Evolutionary conservation across 257 asterid genomes (phyloP).

Genomic region (Linaria vulgaris): DNA sequence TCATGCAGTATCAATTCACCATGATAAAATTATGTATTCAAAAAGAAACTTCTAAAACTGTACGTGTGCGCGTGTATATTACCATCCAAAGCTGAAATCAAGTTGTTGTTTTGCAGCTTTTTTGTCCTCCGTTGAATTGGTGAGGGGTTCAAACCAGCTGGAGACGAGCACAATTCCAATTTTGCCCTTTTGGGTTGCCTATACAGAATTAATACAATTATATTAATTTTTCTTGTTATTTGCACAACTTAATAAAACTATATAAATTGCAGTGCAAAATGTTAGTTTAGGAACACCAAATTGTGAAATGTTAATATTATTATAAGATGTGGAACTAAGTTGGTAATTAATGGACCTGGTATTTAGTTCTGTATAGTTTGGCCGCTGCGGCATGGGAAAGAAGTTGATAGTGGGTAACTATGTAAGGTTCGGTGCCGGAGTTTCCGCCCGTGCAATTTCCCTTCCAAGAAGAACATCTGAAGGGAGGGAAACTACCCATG

Average conservation of each 20-base stretch:
- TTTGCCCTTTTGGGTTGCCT: conserved; percentile 26
- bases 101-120: conserved; percentile 15
- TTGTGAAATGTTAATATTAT: too few species aligned
- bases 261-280: too few species aligned
- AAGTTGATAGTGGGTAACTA: conserved; percentile 31
- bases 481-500: conserved; percentile 24
- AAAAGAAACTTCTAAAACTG: too few species aligned
- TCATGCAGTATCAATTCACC: too few species aligned
- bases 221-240: too few species aligned
- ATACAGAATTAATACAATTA: neutral
- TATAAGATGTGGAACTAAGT: too few species aligned
- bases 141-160: conserved; percentile 23
- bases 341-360: conserved; percentile 22
- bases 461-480: conserved; percentile 27
- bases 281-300: too few species aligned
- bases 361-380: conserved; percentile 21
- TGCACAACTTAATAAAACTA: too few species aligned
- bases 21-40: too few species aligned
- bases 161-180: conserved; percentile 27
- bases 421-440: conserved; percentile 26
- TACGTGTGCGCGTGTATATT: neutral
- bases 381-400: conserved; percentile 27
- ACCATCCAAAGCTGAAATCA: conserved; percentile 34
- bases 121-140: neutral
- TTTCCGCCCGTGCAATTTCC: conserved; percentile 23